Base-by-base conservation (phyloP, 108 stramenopile species). In the Chaetoceros muelleri region DNA sequence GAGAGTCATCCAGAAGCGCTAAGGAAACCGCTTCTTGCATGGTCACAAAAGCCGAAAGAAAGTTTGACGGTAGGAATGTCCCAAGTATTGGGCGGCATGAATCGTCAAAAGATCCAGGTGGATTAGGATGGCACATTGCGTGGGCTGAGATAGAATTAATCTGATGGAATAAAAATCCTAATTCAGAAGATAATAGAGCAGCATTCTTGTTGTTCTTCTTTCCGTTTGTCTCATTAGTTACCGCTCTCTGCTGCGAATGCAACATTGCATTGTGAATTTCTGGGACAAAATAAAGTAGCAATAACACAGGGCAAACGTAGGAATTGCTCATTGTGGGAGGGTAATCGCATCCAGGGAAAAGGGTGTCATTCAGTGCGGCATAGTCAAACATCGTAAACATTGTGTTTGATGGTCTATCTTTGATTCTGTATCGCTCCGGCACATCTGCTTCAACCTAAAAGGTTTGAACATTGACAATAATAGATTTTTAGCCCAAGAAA, bases 301-400 rank as follows among this genome's bases (percentile, higher is more conserved):
- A 34, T 0, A 87, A 48, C 3, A 87, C 84, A 2, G 84, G 66
- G 17, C 66, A 57, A 0, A 71, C 72, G 54, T 74, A 85, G 2
- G 81, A 66, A 53, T 87, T 87, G 7, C 80, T 69, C 61, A 84
- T 74, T 0, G 76, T 64, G 18, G 72, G 69, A 34, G 77, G 46
- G 57, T 85, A 85, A 53, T 92, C 90, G 82, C 84, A 92, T n/a
- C 85, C 89, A 19, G 81, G 73, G 55, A 78, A 82, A 22, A 87
- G 49, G 8, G 81, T 77, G 10, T 76, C 57, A 60, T 92, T 92
- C 78, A 77, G 72, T 18, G 67, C 66, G 16, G 74, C 56, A 54
- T 80, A 81, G 48, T 81, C 75, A 68, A 92, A 92, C 24, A 66
- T 69, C n/a, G 66, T 63, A 19, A 69, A 57, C 44, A 71, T 58